Conservation (phyloP, 768 basidiomycete genomes). For the Cyathus striatus region DNA sequence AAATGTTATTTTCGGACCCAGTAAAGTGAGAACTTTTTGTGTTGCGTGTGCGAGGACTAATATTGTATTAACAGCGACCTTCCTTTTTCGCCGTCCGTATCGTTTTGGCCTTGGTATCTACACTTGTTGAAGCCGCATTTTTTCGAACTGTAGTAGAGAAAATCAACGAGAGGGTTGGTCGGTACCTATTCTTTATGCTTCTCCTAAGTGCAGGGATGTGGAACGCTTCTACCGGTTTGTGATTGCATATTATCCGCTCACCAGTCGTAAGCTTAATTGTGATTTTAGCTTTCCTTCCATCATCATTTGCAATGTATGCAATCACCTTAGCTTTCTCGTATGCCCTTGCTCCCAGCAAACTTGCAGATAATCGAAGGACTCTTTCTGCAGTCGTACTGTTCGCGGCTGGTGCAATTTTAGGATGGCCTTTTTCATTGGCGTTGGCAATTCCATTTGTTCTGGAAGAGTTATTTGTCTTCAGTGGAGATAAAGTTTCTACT, state of each 20-base stretch:
- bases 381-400: conserved; percentile 64
- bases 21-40: conserved; percentile 57
- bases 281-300: conserved; percentile 81
- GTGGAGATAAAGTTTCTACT: conserved; percentile 57
- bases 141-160: conserved; percentile 77
- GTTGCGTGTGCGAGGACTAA: too few species aligned
- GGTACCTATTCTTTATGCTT: conserved; percentile 89
- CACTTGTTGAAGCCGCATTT: conserved; percentile 75
- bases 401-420: conserved; percentile 81
- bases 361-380: conserved; percentile 49
- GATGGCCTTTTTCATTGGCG: conserved; percentile 95
- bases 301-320: conserved; percentile 92
- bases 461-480: conserved; percentile 82
- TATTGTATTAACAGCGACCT: too few species aligned
- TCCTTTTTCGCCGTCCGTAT: conserved; percentile 89
- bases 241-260: not conserved
- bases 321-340: conserved; percentile 75
- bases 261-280: not conserved
- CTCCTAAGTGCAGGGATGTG: conserved; percentile 91
- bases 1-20: conserved; percentile 41
- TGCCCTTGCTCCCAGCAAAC: conserved; percentile 53
- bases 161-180: conserved; percentile 84
- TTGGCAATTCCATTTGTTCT: conserved; percentile 84
- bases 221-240: conserved; percentile 79
- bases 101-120: conserved; percentile 65